A percentile compares a stretch with the other conserved stretches of the same genome.
Evolutionary conservation across 306 rosid species (phyloP).

Genomic region (Comarum palustre): DNA sequence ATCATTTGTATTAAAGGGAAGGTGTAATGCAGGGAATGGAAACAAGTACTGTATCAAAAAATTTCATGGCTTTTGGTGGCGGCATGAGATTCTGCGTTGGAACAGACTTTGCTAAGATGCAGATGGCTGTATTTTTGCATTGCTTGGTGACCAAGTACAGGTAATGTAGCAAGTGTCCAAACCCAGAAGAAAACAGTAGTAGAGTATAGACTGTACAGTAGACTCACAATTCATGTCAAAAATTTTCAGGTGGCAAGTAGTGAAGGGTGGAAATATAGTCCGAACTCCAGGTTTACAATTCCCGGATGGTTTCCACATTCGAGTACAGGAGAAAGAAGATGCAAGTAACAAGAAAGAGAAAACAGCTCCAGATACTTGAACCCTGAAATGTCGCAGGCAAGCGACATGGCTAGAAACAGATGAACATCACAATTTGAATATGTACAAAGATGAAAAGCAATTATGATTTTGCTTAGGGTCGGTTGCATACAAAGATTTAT

Average conservation of each 20-base stretch:
- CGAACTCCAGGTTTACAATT: conserved; percentile 35
- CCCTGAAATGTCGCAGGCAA: not conserved
- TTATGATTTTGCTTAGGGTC: not conserved
- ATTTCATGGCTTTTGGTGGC: conserved; percentile 99
- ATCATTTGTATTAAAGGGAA: conserved; percentile 13
- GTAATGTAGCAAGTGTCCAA: conserved; percentile 28
- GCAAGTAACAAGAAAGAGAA: not conserved
- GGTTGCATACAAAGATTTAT: conserved; percentile 1
- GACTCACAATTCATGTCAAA: conserved; percentile 19
- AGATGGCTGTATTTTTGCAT: conserved; percentile 93
- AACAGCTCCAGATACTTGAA: not conserved
- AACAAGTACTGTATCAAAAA: conserved; percentile 55
- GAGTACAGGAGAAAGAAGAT: not conserved
- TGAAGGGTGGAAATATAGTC: conserved; percentile 33
- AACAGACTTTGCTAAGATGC: conserved; percentile 88
- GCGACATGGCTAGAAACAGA: not conserved
- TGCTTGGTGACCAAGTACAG: conserved; percentile 77
- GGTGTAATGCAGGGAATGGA: conserved; percentile 53
- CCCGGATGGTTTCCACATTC: conserved; percentile 21
- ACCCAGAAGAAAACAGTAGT: not conserved
- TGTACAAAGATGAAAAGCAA: conserved; percentile 6
- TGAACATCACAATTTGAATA: not conserved
- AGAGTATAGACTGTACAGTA: not conserved
- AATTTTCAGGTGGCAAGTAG: conserved; percentile 36
- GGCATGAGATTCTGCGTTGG: conserved; percentile 99